These are phyloP conservation scores for Podospora pseudoanserina DNA, from an alignment of 495 filamentous ascomycete genomes.

Conservation along the genomic window DNA sequence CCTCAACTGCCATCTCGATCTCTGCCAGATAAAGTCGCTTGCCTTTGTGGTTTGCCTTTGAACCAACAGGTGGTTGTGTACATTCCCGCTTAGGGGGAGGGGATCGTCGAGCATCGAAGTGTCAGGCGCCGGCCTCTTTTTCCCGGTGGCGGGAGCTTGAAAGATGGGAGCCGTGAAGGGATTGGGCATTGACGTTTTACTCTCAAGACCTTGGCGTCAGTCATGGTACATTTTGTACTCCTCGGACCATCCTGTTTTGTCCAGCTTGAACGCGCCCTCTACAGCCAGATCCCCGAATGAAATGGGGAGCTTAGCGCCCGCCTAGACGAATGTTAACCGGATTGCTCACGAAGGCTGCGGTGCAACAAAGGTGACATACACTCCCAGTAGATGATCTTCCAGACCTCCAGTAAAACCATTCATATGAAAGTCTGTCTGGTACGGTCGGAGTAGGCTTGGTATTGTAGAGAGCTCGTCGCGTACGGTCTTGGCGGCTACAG, in stretches of 20 bases:
- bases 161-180: background rate
- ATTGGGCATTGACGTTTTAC: background rate
- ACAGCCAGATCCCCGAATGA: background rate
- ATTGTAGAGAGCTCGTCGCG: background rate
- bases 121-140: background rate
- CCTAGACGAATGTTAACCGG: background rate
- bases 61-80: too few relatives aligned
- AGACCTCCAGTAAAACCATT: background rate
- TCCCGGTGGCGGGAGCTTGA: background rate
- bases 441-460: background rate
- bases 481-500: background rate
- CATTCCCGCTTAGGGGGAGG: background rate
- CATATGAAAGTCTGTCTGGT: background rate
- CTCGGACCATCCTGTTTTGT: background rate
- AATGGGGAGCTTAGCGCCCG: background rate
- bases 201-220: background rate
- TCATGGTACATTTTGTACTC: background rate
- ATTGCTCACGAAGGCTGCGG: background rate
- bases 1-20: background rate
- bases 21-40: background rate
- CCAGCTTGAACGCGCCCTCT: background rate
- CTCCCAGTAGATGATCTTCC: background rate
- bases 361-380: background rate
- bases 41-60: background rate
- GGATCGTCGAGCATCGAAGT: background rate